Evolutionary conservation across 164 flowering plant species (phyloP).

Genomic region (Vitis rotundifolia): DNA sequence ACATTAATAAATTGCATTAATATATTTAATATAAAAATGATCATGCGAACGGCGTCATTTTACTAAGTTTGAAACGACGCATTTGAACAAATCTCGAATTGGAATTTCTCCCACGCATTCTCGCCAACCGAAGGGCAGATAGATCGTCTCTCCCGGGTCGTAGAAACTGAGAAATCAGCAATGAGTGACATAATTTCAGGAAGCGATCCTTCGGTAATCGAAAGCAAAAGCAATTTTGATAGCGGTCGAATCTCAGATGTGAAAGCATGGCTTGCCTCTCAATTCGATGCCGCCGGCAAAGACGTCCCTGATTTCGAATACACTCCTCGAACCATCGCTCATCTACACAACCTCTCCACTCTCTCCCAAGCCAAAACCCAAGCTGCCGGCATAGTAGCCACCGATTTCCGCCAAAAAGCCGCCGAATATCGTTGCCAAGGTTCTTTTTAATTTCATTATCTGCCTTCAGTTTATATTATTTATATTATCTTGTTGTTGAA

Average conservation of each 20-base stretch:
- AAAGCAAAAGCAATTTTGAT: slow-evolving; percentile 44
- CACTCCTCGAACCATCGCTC: slow-evolving; percentile 74
- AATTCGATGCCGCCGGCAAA: slow-evolving; percentile 80
- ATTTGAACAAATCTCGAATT: too few relatives aligned
- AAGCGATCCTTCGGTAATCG: slow-evolving; percentile 22
- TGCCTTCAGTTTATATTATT: not conserved
- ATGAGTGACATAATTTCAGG: slow-evolving; percentile 33
- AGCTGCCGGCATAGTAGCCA: slow-evolving; percentile 71
- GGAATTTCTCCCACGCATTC: too few relatives aligned
- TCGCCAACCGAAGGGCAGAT: too few relatives aligned
- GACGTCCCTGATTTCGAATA: slow-evolving; percentile 87
- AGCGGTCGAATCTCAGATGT: slow-evolving; percentile 71
- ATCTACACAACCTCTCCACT: slow-evolving; percentile 68
- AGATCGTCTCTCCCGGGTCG: too few relatives aligned
- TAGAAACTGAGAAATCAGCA: too few relatives aligned
- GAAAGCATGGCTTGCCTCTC: slow-evolving; percentile 79
- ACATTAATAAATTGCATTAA: too few relatives aligned
- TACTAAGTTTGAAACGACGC: too few relatives aligned
- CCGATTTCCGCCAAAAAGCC: slow-evolving; percentile 84
- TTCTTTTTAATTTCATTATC: slow-evolving; percentile 8
- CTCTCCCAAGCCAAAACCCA: slow-evolving; percentile 74
- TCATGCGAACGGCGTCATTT: too few relatives aligned
- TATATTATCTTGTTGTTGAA: not conserved
- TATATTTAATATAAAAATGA: too few relatives aligned
- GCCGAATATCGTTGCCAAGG: slow-evolving; percentile 89